Evolutionary conservation across 1,284 basidiomycete genomes (phyloP), one percentile per base, ranked within the genome.

Genomic region (Apiotrichum veenhuisii): DNA sequence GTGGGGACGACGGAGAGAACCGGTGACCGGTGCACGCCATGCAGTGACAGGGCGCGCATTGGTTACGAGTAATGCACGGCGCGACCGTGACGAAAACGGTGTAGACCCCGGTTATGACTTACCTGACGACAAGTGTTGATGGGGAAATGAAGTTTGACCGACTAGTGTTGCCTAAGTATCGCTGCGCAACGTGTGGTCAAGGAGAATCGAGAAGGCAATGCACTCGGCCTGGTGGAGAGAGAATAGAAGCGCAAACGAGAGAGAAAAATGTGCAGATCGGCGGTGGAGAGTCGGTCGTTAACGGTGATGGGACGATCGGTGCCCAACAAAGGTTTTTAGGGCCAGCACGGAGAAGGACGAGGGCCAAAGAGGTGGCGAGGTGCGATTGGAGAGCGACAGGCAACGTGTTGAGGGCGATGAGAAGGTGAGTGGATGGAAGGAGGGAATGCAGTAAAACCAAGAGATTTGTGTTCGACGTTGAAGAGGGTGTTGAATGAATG

Each of bases 231-330:
- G 14, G 36, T 37, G 23, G 36, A 25, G 37, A 20, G 49, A 27
- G 49, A 50, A 8, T 17, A 17, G 20, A 50, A 42, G 49, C 10
- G 20, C 22, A n/a, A 47, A n/a, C 20, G n/a, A 22, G 18, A 25
- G 34, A 27, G 44, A 47, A n/a, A 46, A 38, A 36, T 18, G 23
- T 33, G 46, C 25, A 33, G 52, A 46, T 57, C 36, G 50, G 50
- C 36, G 30, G 49, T 48, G 34, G 43, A 26, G 25, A 20, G 42
- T 17, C 11, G 42, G 8, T n/a, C 30, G 30, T 30, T 30, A 30
- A 30, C 7, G n/a, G 48, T 41, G 30, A 30, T 22, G 43, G 41
- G 43, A 30, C 37, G 44, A 51, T 27, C 27, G 52, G 38, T 22
- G 50, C 25, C 18, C 50, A n/a, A n/a, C n/a, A n/a, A n/a, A 30